Evolutionary conservation across 352 stramenopile species (phyloP).

Genomic region (Globisporangium okanoganense): DNA sequence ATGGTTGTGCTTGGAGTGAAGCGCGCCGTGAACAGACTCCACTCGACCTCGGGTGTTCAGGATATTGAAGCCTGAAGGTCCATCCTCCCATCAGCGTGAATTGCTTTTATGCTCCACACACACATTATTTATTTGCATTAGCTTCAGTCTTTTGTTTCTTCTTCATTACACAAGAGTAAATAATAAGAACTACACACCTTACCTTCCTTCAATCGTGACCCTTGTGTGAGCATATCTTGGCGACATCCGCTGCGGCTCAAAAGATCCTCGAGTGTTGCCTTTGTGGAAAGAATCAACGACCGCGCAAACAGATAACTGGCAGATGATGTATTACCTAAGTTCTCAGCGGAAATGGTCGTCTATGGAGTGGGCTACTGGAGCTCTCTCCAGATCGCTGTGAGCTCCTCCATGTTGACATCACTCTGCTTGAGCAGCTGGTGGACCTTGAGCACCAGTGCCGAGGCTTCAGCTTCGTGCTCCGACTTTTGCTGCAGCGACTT

Average conservation of each 20-base stretch:
- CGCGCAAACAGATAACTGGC: background rate
- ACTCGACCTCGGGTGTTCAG: background rate
- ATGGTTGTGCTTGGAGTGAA: constrained; percentile 4
- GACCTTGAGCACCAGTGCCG: constrained; percentile 20
- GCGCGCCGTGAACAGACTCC: background rate
- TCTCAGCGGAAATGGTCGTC: background rate
- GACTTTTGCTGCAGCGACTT: constrained; percentile 47
- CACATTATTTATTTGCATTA: background rate
- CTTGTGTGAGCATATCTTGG: no score
- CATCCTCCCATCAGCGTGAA: background rate
- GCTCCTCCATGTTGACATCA: constrained; percentile 11
- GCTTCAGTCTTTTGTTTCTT: no score
- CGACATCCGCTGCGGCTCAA: no score
- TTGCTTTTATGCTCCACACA: background rate
- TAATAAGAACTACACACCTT: no score
- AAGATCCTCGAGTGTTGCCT: no score
- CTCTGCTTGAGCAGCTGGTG: constrained; percentile 14
- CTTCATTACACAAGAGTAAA: no score
- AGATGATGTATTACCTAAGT: background rate
- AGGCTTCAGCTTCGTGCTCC: constrained; percentile 29
- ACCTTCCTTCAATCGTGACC: no score
- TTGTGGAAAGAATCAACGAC: background rate
- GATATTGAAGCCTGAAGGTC: background rate
- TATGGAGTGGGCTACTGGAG: background rate
- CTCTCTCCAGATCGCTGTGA: constrained; percentile 23